phyloP scores from a whole-genome alignment of 495 filamentous ascomycete genomes.

The Jackrogersella multiformis region DNA sequence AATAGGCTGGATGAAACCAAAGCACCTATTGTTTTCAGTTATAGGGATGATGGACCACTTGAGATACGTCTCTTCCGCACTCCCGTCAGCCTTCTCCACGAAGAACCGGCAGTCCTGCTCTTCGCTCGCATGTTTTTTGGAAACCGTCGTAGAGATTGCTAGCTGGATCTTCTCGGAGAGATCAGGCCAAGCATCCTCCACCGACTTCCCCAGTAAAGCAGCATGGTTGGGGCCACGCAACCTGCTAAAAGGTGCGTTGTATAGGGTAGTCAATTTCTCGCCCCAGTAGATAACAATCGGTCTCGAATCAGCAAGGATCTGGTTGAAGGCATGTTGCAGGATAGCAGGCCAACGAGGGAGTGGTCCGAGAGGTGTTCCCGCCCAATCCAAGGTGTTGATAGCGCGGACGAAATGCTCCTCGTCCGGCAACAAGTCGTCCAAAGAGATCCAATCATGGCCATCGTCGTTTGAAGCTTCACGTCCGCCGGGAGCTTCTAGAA shows the following conservation, averaged over 20 bases:
- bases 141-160: conserved; percentile 65
- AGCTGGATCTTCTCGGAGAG: conserved; percentile 70
- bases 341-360: conserved; percentile 70
- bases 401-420: conserved; percentile 71
- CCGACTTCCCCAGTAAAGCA: conserved; percentile 69
- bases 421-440: conserved; percentile 60
- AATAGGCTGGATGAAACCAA: conserved; percentile 62
- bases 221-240: conserved; percentile 76
- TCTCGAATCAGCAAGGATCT: conserved; percentile 76
- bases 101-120: conserved; percentile 75
- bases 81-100: conserved; percentile 66
- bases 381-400: conserved; percentile 72
- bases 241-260: conserved; percentile 76
- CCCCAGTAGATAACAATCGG: conserved; percentile 81
- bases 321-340: conserved; percentile 69
- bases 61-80: conserved; percentile 73
- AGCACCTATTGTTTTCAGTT: conserved; percentile 65
- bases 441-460: too few species aligned
- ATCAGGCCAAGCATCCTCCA: conserved; percentile 70
- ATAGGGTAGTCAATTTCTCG: conserved; percentile 68
- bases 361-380: conserved; percentile 68
- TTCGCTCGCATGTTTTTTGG: conserved; percentile 65
- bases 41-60: conserved; percentile 73
- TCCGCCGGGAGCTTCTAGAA: too few species aligned
- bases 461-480: conserved; percentile 53